Evolutionary conservation across 2,329 filamentous ascomycete species (phyloP), one percentile per base, ranked within the genome.

Genomic region (Pseudogymnoascus sp.): DNA sequence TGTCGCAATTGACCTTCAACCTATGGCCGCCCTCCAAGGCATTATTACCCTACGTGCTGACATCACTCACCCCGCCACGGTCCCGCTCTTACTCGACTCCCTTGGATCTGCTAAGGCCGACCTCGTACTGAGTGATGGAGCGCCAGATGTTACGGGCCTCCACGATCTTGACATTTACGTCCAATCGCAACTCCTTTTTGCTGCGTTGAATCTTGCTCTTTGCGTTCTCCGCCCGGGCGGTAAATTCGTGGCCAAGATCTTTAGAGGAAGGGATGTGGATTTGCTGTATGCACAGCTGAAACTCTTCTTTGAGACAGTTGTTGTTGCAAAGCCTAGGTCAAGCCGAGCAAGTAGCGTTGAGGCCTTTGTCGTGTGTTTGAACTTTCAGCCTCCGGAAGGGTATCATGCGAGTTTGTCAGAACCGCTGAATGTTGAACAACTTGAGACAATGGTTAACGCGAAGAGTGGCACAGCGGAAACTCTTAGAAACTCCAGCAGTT

Each of bases 151-250:
- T 11, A 99, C 95, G 0, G 95, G 95, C 19, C 82, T 99, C 1
- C 95, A 99, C 75, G 95, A 99, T 74, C 85, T 99, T 37, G 95
- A 99, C 76, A 97, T 97, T 69, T 99, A 99, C 76, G 90, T 99
- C 17, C 95, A 99, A 77, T 93, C 90, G 7, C 95, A 97, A 76
- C 83, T 99, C 7, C 87, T 99, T 60, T 97, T 96, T 75, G 91
- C 93, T 0, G 95, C 95, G 0, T 83, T 99, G 19, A 96, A 97
- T 74, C 85, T 99, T 2, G 92, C 95, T 0, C 85, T 97, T 11
- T 96, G 93, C 73, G 92, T 99, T 11, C 83, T 99, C 21, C 89
- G 90, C 65, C 93, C 93, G 0, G 95, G 95, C 46, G 95, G 95
- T 66, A 96, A 91, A 72, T 99, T 99, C 70, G 93, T 99, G 7